Evolutionary conservation across 2,329 filamentous ascomycete genomes (phyloP), one percentile per base, ranked within the genome.

Genomic region (Plectosphaerella cucumerina): DNA sequence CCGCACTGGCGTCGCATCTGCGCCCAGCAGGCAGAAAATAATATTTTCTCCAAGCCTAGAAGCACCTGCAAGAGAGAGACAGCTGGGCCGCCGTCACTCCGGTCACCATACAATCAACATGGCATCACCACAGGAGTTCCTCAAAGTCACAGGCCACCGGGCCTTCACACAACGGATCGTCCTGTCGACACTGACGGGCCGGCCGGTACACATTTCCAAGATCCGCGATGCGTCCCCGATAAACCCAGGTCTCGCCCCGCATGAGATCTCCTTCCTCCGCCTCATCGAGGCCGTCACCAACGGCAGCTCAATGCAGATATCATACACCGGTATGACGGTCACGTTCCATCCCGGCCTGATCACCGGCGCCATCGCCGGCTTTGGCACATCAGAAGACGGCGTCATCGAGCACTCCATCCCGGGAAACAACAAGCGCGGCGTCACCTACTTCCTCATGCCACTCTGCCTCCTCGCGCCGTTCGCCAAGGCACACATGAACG

Each of bases 201-300:
- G 87, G 35, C 85, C 94, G 3, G 75, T 97, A 50, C 91, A 93
- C 71, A 93, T 99, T 66, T 94, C 93, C 49, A 88, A 94, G 70
- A 97, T 99, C 73, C 90, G 94, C 63, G 85, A 89, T 58, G 84
- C 87, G 15, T 96, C 90, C 41, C 86, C 88, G 44, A 92, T 90
- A 39, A 86, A 88, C 61, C 92, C 94, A 1, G 94, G 94, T 62
- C 87, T 99, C 50, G 87, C 90, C 49, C 86, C 90, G 46, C 88
- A 96, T 74, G 94, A 99, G 72, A 86, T 97, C 62, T 97, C 94
- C 44, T 93, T 99, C 70, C 81, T 99, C 31, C 92, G 94, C 51
- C 87, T 99, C 17, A 85, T 99, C 64, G 94, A 97, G 70, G 82
- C 90, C 59, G 80, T 99, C 62, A 99, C 94, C 64, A 99, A 99